A percentile compares a stretch with the other conserved stretches of the same genome.
Evolutionary conservation across 208 protist genomes (phyloP).

Genomic region (Trypanosoma conorhini): DNA sequence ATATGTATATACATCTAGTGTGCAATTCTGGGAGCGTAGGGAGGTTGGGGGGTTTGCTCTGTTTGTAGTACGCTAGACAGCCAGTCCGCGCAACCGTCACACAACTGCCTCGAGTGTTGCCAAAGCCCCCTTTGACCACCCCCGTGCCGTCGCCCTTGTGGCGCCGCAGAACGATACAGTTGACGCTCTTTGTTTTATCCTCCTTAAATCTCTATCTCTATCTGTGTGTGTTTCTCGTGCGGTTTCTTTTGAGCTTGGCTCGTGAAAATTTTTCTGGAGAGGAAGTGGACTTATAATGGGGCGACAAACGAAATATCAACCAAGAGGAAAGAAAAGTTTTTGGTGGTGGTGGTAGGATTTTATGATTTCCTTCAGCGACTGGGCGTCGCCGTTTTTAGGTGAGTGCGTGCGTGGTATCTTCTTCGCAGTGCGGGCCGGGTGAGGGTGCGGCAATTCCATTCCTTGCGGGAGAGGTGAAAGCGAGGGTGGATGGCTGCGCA

Average conservation of each 20-base stretch:
- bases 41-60: not conserved
- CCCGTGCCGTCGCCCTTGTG: too few relatives aligned
- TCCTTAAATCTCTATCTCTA: constrained; percentile 8
- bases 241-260: constrained; percentile 22
- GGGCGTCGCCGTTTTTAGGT: too few relatives aligned
- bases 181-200: not conserved
- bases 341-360: too few relatives aligned
- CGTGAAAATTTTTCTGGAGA: too few relatives aligned
- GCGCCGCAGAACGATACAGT: not conserved
- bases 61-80: not conserved
- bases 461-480: not conserved
- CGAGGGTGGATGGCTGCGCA: not conserved
- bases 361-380: too few relatives aligned
- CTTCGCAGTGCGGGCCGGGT: not conserved
- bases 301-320: not conserved
- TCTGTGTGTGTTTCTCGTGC: constrained; percentile 4
- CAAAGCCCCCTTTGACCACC: too few relatives aligned
- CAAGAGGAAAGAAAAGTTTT: not conserved
- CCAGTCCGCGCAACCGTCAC: too few relatives aligned
- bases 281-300: not conserved
- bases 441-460: not conserved
- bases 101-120: too few relatives aligned
- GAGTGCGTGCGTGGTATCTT: too few relatives aligned
- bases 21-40: too few relatives aligned
- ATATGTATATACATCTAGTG: too few relatives aligned